Evolutionary conservation across 1,284 basidiomycete genomes (phyloP).

Genomic region (Fomitopsis palustris): DNA sequence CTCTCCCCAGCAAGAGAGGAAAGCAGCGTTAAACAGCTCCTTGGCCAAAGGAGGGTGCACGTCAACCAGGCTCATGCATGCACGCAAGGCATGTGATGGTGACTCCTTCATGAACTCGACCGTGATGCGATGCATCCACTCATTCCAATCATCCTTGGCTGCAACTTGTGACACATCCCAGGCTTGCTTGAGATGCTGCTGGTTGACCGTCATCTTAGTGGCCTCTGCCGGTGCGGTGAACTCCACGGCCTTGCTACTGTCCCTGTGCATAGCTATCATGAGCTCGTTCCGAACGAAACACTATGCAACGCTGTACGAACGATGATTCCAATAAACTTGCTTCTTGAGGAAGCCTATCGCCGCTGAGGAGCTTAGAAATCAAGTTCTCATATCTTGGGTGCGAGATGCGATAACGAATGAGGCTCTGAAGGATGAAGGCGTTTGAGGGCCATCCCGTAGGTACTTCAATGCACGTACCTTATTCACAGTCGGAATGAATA

Average conservation of each 20-base stretch:
- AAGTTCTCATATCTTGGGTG: slow-evolving; percentile 89
- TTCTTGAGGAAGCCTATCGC: slow-evolving; percentile 87
- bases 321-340: slow-evolving; percentile 55
- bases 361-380: slow-evolving; percentile 86
- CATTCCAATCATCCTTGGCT: slow-evolving; percentile 89
- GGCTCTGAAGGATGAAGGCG: slow-evolving; percentile 43
- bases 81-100: slow-evolving; percentile 94
- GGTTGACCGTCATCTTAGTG: slow-evolving; percentile 92
- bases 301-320: slow-evolving; percentile 34
- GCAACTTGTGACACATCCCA: slow-evolving; percentile 89
- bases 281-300: too few species aligned
- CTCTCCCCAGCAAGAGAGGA: slow-evolving; percentile 97
- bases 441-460: neutral
- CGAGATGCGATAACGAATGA: slow-evolving; percentile 78
- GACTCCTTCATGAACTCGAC: slow-evolving; percentile 99
- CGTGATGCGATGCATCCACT: slow-evolving; percentile 93
- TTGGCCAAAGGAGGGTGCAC: slow-evolving; percentile 90
- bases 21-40: slow-evolving; percentile 97
- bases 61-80: slow-evolving; percentile 93
- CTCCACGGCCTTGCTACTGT: slow-evolving; percentile 62
- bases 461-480: slow-evolving; percentile 52
- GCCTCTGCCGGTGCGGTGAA: slow-evolving; percentile 78
- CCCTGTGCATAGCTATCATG: slow-evolving; percentile 26
- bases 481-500: slow-evolving; percentile 96
- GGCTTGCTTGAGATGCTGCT: slow-evolving; percentile 95